Evolutionary conservation across 768 basidiomycete genomes (phyloP).

Genomic region (Rhodosporidiobolus odoratus): DNA sequence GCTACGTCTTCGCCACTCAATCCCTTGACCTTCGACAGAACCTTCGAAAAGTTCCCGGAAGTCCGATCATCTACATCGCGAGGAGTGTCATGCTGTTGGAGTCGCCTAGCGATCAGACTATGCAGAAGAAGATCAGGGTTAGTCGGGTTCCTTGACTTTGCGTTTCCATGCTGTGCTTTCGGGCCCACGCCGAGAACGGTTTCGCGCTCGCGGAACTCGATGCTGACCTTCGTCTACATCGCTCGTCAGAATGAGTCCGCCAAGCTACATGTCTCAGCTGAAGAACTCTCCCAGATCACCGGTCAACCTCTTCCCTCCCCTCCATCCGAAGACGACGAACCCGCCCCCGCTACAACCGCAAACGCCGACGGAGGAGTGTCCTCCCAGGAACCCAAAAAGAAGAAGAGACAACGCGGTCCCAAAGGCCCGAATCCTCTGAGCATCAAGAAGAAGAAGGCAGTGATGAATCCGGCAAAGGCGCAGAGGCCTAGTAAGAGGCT

Average conservation of each 20-base stretch:
- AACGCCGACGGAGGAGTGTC: conserved; percentile 19
- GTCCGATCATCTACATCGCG: conserved; percentile 85
- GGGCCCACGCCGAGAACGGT: no score
- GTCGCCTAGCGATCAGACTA: conserved; percentile 73
- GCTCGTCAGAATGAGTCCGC: conserved; percentile 63
- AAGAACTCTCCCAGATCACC: conserved; percentile 38
- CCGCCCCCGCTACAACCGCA: background rate
- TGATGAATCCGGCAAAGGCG: background rate
- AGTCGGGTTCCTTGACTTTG: conserved; percentile 38
- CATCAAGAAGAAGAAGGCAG: conserved; percentile 62
- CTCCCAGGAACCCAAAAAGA: conserved; percentile 32
- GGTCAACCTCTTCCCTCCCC: conserved; percentile 25
- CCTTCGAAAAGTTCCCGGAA: conserved; percentile 70
- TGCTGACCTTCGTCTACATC: background rate
- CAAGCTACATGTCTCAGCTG: conserved; percentile 55
- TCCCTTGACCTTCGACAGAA: conserved; percentile 63
- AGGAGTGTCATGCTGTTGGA: conserved; percentile 86
- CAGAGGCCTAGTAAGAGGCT: conserved; percentile 6
- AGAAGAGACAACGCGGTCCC: conserved; percentile 53
- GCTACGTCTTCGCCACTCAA: conserved; percentile 84
- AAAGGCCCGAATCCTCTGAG: conserved; percentile 91
- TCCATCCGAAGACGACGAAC: background rate
- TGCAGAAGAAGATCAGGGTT: conserved; percentile 62
- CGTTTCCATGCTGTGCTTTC: background rate
- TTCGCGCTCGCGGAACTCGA: background rate